These are phyloP conservation scores for Diplodia sapinea DNA, from an alignment of 2,329 filamentous ascomycete genomes.

Conservation along the genomic window DNA sequence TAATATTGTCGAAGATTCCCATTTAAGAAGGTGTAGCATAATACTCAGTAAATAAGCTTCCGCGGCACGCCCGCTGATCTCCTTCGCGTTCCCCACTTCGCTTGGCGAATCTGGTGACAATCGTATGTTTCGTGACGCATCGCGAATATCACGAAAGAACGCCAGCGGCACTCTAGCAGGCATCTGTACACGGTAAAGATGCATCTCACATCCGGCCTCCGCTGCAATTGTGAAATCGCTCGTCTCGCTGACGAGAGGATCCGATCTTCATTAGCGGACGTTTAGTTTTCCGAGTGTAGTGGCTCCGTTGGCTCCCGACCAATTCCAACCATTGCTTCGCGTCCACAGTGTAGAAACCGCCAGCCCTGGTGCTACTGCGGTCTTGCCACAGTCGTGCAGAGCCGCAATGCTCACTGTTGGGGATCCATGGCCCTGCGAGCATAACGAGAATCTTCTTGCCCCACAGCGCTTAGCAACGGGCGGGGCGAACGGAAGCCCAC, in stretches of 20 bases:
- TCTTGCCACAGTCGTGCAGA: background rate
- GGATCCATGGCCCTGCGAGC: background rate
- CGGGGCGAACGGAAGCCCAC: background rate
- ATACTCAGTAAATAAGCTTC: background rate
- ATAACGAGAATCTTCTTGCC: background rate
- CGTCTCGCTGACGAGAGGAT: background rate
- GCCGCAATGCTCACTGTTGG: too few species aligned
- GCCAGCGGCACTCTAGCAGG: background rate
- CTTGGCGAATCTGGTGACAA: background rate
- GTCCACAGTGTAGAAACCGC: background rate
- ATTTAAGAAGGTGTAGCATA: conserved; percentile 1
- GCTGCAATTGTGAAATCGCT: background rate
- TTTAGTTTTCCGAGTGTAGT: background rate
- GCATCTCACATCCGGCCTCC: background rate
- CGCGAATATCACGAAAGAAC: background rate
- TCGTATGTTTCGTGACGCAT: background rate
- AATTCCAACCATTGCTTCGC: background rate
- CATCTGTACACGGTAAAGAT: background rate
- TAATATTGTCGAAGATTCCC: conserved; percentile 8
- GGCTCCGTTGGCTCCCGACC: background rate
- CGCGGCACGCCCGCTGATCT: conserved; percentile 2
- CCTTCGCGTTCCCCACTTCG: background rate
- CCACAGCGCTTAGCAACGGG: background rate
- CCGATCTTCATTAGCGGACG: background rate
- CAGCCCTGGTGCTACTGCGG: background rate